A percentile compares a stretch with the other conserved stretches of the same genome.
These are phyloP conservation scores for Dryadomyces quercus-mongolicae DNA, from an alignment of 2,329 filamentous ascomycete species.

Conservation along the genomic window DNA sequence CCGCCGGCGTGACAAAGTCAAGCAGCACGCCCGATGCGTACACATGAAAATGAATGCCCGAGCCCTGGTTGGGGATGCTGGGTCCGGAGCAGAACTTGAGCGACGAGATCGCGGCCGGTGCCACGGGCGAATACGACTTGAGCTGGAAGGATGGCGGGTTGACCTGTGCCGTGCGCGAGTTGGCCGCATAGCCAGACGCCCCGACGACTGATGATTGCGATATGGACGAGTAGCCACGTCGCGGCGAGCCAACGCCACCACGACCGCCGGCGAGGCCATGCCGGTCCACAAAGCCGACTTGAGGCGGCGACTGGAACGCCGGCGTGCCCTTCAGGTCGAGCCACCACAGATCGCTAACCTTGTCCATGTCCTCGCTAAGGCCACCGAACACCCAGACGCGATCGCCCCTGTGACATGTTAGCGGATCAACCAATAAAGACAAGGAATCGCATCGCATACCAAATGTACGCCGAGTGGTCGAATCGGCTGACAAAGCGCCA, in stretches of 20 bases:
- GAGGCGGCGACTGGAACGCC: constrained; percentile 62
- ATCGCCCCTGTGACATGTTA: constrained; percentile 44
- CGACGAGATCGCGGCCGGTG: constrained; percentile 80
- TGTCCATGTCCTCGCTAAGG: constrained; percentile 91
- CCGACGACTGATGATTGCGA: constrained; percentile 39
- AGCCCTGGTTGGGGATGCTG: constrained; percentile 75
- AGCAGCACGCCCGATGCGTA: constrained; percentile 88
- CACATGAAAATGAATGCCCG: constrained; percentile 89
- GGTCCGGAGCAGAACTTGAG: constrained; percentile 82
- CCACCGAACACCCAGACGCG: constrained; percentile 95
- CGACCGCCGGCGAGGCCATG: constrained; percentile 7
- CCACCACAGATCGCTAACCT: constrained; percentile 94
- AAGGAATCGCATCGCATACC: constrained; percentile 26
- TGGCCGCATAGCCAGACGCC: constrained; percentile 53
- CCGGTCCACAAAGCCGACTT: constrained; percentile 38
- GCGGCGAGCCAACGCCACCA: background rate
- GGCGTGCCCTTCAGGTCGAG: constrained; percentile 85
- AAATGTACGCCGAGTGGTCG: constrained; percentile 91
- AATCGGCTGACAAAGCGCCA: constrained; percentile 95
- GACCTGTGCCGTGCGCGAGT: constrained; percentile 54
- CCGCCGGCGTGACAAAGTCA: constrained; percentile 87
- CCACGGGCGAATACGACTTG: constrained; percentile 66
- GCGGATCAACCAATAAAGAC: background rate
- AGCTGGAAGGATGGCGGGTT: constrained; percentile 54
- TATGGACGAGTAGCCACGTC: constrained; percentile 35